phyloP scores from a whole-genome alignment of 108 stramenopile species.

The Schizochytrium sp. region DNA sequence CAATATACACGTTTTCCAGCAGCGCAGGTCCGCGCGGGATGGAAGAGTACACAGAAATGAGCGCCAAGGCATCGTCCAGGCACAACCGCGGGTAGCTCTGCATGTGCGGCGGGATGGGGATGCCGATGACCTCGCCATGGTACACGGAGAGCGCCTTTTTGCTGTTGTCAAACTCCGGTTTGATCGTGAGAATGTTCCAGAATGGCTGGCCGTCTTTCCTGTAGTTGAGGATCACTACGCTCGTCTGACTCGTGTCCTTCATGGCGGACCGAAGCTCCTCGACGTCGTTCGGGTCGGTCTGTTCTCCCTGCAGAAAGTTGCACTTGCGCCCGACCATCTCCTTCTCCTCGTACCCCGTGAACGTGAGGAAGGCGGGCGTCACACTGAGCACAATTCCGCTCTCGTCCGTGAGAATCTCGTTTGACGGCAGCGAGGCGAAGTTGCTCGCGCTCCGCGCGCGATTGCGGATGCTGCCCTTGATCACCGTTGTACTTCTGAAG shows the following conservation, averaged over 20 bases:
- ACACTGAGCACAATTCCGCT: neutral
- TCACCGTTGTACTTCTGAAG: neutral
- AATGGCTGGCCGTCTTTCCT: slow-evolving; percentile 89
- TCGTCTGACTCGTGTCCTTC: slow-evolving; percentile 73
- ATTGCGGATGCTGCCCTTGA: neutral
- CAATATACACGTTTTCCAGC: neutral
- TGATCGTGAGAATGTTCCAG: slow-evolving; percentile 92
- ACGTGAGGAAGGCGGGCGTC: slow-evolving; percentile 56
- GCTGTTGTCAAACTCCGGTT: neutral
- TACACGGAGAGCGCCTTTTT: neutral
- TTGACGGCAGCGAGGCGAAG: neutral
- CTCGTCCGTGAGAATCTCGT: neutral
- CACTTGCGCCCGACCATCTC: slow-evolving; percentile 92
- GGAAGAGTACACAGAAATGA: neutral
- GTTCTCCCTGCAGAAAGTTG: slow-evolving; percentile 83
- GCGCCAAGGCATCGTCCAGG: neutral
- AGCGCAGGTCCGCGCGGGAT: neutral
- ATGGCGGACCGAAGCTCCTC: slow-evolving; percentile 82
- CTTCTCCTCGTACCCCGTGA: slow-evolving; percentile 83
- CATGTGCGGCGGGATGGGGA: slow-evolving; percentile 15
- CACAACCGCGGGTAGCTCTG: neutral
- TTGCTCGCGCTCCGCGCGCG: neutral
- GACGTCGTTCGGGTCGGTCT: slow-evolving; percentile 88
- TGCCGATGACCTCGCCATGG: neutral
- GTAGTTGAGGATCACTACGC: slow-evolving; percentile 87